phyloP scores from a whole-genome alignment of 345 rosid genomes.

The Eucalyptus polyanthemos region DNA sequence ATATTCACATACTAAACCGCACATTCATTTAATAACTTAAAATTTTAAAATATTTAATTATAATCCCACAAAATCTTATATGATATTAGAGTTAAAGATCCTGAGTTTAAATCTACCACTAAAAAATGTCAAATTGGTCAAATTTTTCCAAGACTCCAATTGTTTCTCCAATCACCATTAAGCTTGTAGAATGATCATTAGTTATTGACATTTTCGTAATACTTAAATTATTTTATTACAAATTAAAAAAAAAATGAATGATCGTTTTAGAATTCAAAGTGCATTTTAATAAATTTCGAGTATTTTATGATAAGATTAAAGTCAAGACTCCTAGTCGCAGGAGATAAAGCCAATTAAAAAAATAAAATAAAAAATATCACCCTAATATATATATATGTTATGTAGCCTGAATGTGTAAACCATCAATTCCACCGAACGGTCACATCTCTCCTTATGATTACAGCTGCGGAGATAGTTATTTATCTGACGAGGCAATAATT shows the following conservation, averaged over 20 bases:
- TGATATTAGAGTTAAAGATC: fast-evolving
- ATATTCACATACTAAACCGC: too few relatives aligned
- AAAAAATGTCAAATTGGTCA: too few relatives aligned
- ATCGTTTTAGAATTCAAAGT: not conserved
- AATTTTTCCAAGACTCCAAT: too few relatives aligned
- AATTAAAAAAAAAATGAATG: not conserved
- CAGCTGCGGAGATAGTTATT: not conserved
- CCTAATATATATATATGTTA: too few relatives aligned
- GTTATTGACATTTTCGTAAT: too few relatives aligned
- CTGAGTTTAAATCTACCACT: fast-evolving
- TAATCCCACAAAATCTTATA: too few relatives aligned
- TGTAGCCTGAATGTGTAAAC: not conserved
- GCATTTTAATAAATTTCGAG: not conserved
- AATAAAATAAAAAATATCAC: not conserved
- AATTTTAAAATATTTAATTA: fast-evolving
- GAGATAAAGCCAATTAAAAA: not conserved
- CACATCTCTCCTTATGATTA: not conserved
- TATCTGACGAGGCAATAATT: not conserved
- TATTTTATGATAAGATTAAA: not conserved
- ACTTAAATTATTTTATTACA: not conserved
- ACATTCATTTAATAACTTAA: too few relatives aligned
- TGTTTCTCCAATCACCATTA: too few relatives aligned
- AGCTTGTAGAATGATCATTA: too few relatives aligned
- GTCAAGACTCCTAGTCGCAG: not conserved
- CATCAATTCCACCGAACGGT: not conserved